phyloP scores from a whole-genome alignment of 2,329 filamentous ascomycete genomes.

The Penicillium sp. region DNA sequence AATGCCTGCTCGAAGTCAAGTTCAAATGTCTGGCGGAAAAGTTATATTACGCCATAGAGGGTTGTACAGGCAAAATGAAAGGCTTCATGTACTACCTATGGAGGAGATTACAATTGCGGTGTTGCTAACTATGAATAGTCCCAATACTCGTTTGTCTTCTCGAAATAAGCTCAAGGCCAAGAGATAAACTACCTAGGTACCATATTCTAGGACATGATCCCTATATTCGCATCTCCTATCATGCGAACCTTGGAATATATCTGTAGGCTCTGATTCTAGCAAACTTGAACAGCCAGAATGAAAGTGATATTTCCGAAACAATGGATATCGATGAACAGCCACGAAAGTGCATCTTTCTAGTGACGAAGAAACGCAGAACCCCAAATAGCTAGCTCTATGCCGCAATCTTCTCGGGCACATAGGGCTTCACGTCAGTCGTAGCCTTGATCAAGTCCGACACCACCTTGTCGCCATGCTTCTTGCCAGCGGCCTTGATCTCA shows the following conservation, averaged over 20 bases:
- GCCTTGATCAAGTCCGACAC: constrained; percentile 76
- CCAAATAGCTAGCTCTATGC: constrained; percentile 24
- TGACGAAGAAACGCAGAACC: constrained; percentile 10
- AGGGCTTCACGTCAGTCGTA: constrained; percentile 78
- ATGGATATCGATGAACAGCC: constrained; percentile 25
- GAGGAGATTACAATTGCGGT: too few relatives aligned
- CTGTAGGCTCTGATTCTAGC: background rate
- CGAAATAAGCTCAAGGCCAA: background rate
- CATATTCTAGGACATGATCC: background rate
- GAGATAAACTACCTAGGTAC: background rate
- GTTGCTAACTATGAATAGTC: too few relatives aligned
- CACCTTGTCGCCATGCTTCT: constrained; percentile 73
- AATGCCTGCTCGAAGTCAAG: constrained; percentile 99
- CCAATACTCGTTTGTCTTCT: too few relatives aligned
- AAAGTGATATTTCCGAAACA: constrained; percentile 17
- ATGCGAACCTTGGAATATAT: background rate
- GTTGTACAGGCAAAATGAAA: too few relatives aligned
- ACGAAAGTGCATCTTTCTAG: constrained; percentile 18
- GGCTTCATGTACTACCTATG: too few relatives aligned
- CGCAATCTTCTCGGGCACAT: constrained; percentile 51
- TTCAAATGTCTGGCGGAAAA: constrained; percentile 77
- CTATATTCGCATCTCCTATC: background rate
- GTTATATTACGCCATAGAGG: background rate
- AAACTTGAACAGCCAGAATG: background rate
- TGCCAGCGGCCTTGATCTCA: constrained; percentile 74